Evolutionary conservation across 192 early-diverging fungal species (phyloP), one percentile per base, ranked within the genome.

Genomic region (Ambispora gerdemannii): DNA sequence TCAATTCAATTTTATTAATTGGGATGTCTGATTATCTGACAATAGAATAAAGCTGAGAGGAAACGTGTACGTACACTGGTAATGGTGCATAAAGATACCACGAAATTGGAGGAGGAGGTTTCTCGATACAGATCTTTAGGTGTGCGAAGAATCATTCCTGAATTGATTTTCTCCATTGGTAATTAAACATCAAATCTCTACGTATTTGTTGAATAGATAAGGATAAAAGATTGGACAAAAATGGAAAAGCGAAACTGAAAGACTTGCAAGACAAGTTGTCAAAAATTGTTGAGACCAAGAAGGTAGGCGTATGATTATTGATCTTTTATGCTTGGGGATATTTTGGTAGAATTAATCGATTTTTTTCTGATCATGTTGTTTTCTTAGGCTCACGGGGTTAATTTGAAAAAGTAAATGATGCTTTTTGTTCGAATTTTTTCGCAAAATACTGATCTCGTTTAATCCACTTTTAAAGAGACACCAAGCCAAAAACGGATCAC

Each of bases 11-110:
- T 28, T 24, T 4, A 67, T 2, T 17, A 19, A 47, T 38, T 50
- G 27, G 36, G 8, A 10, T 66, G 8, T 60, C 20, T 35, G 15
- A 35, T 47, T 30, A 32, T 34, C 28, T n/a, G n/a, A n/a, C n/a
- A n/a, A n/a, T 72, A 89, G 87, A 90, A 88, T 75, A 90, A 88
- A 78, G 86, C 83, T 30, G 82, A 80, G 20, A 79, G 85, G 58
- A 86, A 87, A 70, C 80, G 81, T 50, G 76, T 77, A 28, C 80
- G 85, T 36, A 74, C 81, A 59, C 63, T 84, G 19, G 77, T 80
- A 17, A 73, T 83, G 24, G 75, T 83, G 0, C 77, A 88, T 58
- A 86, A 82, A 60, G 88, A 90, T 69, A 81, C 82, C 3, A 61
- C 67, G 19, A 84, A 85, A 65, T 53, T 88, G 22, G 74, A 77